These are phyloP conservation scores for Talaromyces islandicus DNA, from an alignment of 2,329 filamentous ascomycete genomes.

Conservation along the genomic window DNA sequence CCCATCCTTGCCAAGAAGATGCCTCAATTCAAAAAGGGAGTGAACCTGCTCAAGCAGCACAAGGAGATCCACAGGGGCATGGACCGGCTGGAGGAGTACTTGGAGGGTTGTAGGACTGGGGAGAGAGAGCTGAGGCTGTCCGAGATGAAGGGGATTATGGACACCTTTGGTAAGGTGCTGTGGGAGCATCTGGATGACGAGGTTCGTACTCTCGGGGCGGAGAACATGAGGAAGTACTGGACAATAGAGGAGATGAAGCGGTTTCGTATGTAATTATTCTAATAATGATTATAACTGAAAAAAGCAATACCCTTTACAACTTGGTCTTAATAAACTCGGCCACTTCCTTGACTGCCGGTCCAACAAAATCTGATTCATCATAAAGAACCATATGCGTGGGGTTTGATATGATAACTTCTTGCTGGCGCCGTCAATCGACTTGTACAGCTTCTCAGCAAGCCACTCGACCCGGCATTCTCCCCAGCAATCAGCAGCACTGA, in stretches of 20 bases:
- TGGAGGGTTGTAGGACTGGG: conserved; percentile 56
- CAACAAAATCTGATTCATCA: conserved; percentile 12
- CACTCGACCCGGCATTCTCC: conserved; percentile 13
- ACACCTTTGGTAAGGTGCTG: conserved; percentile 69
- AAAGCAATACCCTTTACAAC: background rate
- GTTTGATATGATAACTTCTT: conserved; percentile 13
- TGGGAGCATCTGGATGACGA: conserved; percentile 83
- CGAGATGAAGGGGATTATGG: conserved; percentile 66
- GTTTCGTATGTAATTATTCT: conserved; percentile 57
- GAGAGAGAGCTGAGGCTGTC: conserved; percentile 53
- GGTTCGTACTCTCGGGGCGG: conserved; percentile 68
- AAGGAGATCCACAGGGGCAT: conserved; percentile 71
- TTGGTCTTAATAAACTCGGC: conserved; percentile 12
- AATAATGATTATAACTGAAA: background rate
- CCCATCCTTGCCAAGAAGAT: conserved; percentile 70
- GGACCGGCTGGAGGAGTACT: conserved; percentile 60
- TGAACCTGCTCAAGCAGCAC: conserved; percentile 68
- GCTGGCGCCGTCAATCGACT: conserved; percentile 10
- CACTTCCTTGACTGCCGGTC: conserved; percentile 10
- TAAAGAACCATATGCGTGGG: conserved; percentile 15
- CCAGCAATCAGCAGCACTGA: conserved; percentile 23
- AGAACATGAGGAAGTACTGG: conserved; percentile 87
- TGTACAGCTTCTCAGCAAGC: conserved; percentile 14
- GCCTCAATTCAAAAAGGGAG: conserved; percentile 65
- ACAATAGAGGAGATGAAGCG: conserved; percentile 64